phyloP scores from a whole-genome alignment of 164 flowering plant genomes.

The Tetrastigma voinierianum region DNA sequence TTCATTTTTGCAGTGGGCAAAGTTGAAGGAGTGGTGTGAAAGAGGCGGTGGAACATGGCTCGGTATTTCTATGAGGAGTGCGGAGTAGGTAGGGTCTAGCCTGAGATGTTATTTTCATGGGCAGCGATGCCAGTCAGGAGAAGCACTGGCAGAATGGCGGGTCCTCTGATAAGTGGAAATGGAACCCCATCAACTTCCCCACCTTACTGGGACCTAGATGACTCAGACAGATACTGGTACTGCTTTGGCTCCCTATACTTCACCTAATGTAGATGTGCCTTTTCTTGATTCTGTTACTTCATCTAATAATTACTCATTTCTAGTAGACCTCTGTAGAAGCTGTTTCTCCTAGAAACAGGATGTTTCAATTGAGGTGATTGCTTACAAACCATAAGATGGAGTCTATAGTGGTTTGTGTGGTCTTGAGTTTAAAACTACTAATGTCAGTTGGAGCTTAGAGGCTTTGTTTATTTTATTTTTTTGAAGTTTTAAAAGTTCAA shows the following conservation, averaged over 20 bases:
- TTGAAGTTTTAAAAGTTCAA: too few species aligned
- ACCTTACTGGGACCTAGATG: slow-evolving; percentile 69
- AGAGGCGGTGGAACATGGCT: slow-evolving; percentile 35
- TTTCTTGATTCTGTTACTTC: neutral
- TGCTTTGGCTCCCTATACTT: neutral
- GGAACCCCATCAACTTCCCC: slow-evolving; percentile 63
- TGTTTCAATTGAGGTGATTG: too few species aligned
- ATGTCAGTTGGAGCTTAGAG: too few species aligned
- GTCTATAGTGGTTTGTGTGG: too few species aligned
- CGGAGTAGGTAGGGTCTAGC: slow-evolving; percentile 48
- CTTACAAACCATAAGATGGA: too few species aligned
- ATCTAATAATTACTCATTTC: neutral
- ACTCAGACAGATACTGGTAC: slow-evolving; percentile 54
- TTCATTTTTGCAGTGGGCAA: slow-evolving; percentile 7
- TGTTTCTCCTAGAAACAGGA: too few species aligned
- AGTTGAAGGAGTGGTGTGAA: slow-evolving; percentile 23
- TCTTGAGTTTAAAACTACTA: too few species aligned
- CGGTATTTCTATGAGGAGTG: slow-evolving; percentile 46
- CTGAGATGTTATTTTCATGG: slow-evolving; percentile 48
- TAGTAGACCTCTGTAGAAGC: too few species aligned
- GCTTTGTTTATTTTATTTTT: too few species aligned
- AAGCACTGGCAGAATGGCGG: slow-evolving; percentile 72
- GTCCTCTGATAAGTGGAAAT: slow-evolving; percentile 74
- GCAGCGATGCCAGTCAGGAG: too few species aligned
- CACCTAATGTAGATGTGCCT: neutral